A percentile compares a stretch with the other conserved stretches of the same genome.
phyloP scores from a whole-genome alignment of 352 stramenopile genomes.

The Phytopythium helicoides region DNA sequence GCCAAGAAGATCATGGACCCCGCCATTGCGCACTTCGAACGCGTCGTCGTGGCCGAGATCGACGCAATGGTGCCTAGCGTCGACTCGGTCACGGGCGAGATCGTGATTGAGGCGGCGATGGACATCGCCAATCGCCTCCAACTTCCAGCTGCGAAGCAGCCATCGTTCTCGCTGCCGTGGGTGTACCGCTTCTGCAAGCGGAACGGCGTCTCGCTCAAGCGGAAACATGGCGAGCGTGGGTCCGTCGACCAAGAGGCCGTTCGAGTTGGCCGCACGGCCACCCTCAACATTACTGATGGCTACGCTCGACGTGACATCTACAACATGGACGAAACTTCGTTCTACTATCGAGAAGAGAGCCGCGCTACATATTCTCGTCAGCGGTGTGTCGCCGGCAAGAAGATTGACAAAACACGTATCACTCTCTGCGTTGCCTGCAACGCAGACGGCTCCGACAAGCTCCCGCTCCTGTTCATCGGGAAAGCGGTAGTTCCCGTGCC shows the following conservation, averaged over 20 bases:
- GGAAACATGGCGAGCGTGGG: slow-evolving; percentile 2
- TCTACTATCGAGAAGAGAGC: slow-evolving; percentile 11
- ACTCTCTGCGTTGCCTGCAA: slow-evolving; percentile 13
- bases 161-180: not conserved
- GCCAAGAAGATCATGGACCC: not conserved
- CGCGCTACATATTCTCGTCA: slow-evolving; percentile 1
- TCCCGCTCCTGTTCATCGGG: slow-evolving; percentile 5
- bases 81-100: not conserved
- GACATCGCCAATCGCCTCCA: not conserved
- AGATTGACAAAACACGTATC: slow-evolving; percentile 10
- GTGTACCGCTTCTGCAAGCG: not conserved
- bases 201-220: not conserved
- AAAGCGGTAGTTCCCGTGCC: not conserved
- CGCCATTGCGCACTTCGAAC: not conserved
- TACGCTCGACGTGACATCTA: slow-evolving; percentile 5
- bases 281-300: not conserved
- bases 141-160: not conserved
- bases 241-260: not conserved
- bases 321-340: no score
- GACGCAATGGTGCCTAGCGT: not conserved
- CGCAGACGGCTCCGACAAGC: slow-evolving; percentile 8
- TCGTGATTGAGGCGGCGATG: not conserved
- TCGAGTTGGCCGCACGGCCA: not conserved
- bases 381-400: slow-evolving; percentile 1
- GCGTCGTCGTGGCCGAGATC: not conserved